phyloP scores from a whole-genome alignment of 2,329 filamentous ascomycete genomes.

The Fusarium bactridioides region DNA sequence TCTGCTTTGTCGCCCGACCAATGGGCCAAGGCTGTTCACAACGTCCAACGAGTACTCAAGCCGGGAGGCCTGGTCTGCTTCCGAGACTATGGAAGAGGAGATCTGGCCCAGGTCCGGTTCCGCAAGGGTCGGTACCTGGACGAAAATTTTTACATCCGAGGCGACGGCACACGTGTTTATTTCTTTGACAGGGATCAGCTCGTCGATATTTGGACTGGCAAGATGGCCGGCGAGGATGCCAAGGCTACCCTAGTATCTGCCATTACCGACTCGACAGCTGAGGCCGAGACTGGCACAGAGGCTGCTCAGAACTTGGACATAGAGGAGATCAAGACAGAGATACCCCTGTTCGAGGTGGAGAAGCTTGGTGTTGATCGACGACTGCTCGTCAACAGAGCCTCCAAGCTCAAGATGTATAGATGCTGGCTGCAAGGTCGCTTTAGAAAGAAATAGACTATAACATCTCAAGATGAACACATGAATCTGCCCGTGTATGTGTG shows the following conservation, averaged over 20 bases:
- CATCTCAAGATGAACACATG: constrained; percentile 11
- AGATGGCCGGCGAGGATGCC: constrained; percentile 34
- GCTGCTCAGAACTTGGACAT: constrained; percentile 20
- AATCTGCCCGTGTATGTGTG: not conserved
- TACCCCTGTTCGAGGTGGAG: constrained; percentile 70
- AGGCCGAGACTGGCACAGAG: not conserved
- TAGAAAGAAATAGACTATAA: constrained; percentile 65
- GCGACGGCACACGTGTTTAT: constrained; percentile 95
- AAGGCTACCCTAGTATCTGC: constrained; percentile 2
- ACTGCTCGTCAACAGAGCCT: constrained; percentile 89
- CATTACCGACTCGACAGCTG: not conserved
- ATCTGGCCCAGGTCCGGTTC: constrained; percentile 95
- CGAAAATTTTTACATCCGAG: constrained; percentile 96
- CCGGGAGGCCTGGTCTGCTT: constrained; percentile 94
- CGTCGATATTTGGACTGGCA: constrained; percentile 76
- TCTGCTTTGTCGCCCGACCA: constrained; percentile 86
- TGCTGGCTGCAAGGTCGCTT: constrained; percentile 94
- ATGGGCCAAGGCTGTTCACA: constrained; percentile 83
- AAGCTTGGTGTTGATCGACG: constrained; percentile 86
- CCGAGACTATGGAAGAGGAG: constrained; percentile 94
- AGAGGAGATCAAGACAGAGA: constrained; percentile 26
- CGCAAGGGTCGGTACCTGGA: constrained; percentile 93
- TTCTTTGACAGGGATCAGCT: constrained; percentile 94
- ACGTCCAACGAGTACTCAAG: constrained; percentile 84
- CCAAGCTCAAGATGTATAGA: constrained; percentile 96